A percentile compares a stretch with the other conserved stretches of the same genome.
Evolutionary conservation across 148 eudicot genomes (phyloP).

Genomic region (Tetragonia tetragonoides): DNA sequence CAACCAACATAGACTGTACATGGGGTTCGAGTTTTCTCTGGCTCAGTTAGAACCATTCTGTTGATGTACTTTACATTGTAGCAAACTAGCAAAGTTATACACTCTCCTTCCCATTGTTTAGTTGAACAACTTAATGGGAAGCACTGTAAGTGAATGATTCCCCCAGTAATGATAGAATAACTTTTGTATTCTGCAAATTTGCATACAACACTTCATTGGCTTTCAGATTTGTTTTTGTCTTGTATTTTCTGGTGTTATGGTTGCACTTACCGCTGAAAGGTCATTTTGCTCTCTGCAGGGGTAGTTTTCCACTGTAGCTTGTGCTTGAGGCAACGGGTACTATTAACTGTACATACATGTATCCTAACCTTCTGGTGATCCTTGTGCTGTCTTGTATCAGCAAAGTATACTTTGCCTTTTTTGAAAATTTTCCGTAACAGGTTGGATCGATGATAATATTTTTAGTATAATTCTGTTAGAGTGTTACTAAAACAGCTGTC

Average conservation of each 20-base stretch:
- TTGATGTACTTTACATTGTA: slow-evolving; percentile 12
- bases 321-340: too few species aligned
- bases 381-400: too few species aligned
- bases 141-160: too few species aligned
- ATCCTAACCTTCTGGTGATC: too few species aligned
- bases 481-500: too few species aligned
- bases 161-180: too few species aligned
- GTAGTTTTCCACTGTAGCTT: too few species aligned
- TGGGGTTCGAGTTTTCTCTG: neutral
- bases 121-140: slow-evolving; percentile 2
- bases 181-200: neutral
- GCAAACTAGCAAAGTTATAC: neutral
- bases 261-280: neutral
- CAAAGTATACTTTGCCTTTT: too few species aligned
- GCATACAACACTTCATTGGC: neutral
- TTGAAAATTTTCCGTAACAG: too few species aligned
- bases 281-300: neutral
- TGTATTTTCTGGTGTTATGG: neutral
- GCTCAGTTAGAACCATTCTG: slow-evolving; percentile 3
- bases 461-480: too few species aligned
- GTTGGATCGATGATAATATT: too few species aligned
- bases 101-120: neutral
- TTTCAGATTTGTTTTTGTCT: neutral
- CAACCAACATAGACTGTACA: neutral
- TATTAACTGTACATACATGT: too few species aligned